Evolutionary conservation across 345 rosid genomes (phyloP).

Genomic region (Gossypium turneri): DNA sequence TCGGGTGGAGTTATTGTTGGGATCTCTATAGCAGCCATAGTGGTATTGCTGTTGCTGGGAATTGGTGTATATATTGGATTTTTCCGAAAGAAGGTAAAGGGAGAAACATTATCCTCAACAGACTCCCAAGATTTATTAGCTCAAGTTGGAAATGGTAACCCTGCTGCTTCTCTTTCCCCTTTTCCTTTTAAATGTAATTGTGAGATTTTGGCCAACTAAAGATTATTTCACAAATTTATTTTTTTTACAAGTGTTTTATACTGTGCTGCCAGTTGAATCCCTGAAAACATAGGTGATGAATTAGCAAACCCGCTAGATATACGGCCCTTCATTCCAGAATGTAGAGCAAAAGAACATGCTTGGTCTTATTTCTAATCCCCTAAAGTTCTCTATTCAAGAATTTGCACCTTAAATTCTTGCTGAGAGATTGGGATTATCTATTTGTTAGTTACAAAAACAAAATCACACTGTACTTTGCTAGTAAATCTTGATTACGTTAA

Average conservation of each 20-base stretch:
- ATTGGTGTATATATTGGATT: constrained; percentile 33
- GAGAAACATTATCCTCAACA: constrained; percentile 29
- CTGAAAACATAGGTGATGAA: background rate
- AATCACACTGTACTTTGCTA: background rate
- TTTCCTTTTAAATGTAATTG: background rate
- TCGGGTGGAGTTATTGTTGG: constrained; percentile 62
- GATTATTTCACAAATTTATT: background rate
- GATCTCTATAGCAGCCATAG: constrained; percentile 49
- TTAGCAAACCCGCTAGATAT: background rate
- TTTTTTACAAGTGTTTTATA: background rate
- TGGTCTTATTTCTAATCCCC: background rate
- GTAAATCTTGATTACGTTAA: background rate
- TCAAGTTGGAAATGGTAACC: constrained; percentile 37
- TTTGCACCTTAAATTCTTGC: background rate
- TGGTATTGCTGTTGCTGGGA: constrained; percentile 37
- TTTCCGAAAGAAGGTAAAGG: constrained; percentile 49
- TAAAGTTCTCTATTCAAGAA: background rate
- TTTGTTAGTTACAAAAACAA: background rate
- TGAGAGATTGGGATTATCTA: background rate
- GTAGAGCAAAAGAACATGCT: background rate
- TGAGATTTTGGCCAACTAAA: background rate
- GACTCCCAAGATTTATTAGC: constrained; percentile 33
- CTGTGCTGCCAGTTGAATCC: background rate
- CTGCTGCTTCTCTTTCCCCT: constrained; percentile 6
- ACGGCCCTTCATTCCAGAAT: constrained; percentile 4